Evolutionary conservation across 176 grass and related monocot species (phyloP).

Genomic region (Carex pumila): DNA sequence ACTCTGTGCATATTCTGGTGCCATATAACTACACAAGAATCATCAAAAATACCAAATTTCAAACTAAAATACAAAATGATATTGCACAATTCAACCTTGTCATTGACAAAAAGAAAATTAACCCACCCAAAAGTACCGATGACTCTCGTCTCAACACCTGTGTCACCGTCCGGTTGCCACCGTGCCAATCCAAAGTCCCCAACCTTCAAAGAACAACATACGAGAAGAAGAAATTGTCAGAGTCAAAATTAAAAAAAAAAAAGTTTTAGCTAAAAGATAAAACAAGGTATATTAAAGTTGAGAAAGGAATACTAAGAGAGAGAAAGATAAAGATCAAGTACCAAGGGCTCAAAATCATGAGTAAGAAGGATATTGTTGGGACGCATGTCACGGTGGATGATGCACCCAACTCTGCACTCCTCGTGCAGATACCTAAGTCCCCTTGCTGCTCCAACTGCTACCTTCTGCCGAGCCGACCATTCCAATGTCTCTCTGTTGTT

Average conservation of each 20-base stretch:
- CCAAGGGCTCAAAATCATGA: slow-evolving; percentile 99
- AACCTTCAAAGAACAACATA: slow-evolving; percentile 43
- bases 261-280: background rate
- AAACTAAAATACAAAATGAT: slow-evolving; percentile 2
- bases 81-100: background rate
- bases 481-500: slow-evolving; percentile 61
- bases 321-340: slow-evolving; percentile 23
- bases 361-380: slow-evolving; percentile 99
- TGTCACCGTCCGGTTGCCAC: slow-evolving; percentile 98
- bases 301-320: background rate
- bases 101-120: slow-evolving; percentile 12
- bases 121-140: slow-evolving; percentile 99
- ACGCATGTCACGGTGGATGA: slow-evolving; percentile 96
- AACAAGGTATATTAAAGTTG: background rate
- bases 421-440: slow-evolving; percentile 94
- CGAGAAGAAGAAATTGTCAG: slow-evolving; percentile 7
- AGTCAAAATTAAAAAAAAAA: background rate
- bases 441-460: slow-evolving; percentile 93
- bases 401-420: slow-evolving; percentile 98
- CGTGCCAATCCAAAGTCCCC: slow-evolving; percentile 91
- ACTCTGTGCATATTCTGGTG: slow-evolving; percentile 81
- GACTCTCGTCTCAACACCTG: slow-evolving; percentile 89
- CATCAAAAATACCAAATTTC: background rate
- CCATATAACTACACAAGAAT: slow-evolving; percentile 7
- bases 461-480: slow-evolving; percentile 93